phyloP scores from a whole-genome alignment of 169 alveolate genomes.

The Plasmodium vinckei region DNA sequence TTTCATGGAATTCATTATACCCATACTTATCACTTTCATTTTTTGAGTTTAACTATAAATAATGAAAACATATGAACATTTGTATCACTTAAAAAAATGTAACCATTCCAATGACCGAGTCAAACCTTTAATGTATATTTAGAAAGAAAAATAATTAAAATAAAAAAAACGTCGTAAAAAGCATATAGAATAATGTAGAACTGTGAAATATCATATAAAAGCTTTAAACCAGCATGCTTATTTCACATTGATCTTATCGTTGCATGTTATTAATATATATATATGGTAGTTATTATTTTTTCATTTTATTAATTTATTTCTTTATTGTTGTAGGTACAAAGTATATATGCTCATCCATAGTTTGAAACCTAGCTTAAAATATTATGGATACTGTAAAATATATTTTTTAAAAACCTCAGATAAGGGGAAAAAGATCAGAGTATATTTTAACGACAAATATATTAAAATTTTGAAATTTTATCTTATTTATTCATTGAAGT shows the following conservation, averaged over 20 bases:
- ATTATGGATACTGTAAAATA: conserved; percentile 22
- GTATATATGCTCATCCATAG: conserved; percentile 21
- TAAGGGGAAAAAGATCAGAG: conserved; percentile 4
- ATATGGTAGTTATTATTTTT: too few species aligned
- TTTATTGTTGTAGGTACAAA: conserved; percentile 26
- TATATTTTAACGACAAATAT: conserved; percentile 13
- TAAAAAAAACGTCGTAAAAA: neutral
- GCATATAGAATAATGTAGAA: neutral
- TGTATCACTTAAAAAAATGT: conserved; percentile 40
- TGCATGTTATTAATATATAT: too few species aligned
- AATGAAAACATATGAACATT: conserved; percentile 28
- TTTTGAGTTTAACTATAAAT: neutral
- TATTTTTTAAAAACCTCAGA: conserved; percentile 3
- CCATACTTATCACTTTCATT: neutral
- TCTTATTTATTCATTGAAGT: neutral
- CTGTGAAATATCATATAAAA: too few species aligned
- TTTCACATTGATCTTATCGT: too few species aligned
- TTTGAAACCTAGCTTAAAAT: conserved; percentile 29
- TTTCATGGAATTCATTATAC: neutral
- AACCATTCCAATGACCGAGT: neutral
- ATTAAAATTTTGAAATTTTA: conserved; percentile 10
- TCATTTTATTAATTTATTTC: too few species aligned
- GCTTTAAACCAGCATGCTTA: too few species aligned
- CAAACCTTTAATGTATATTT: conserved; percentile 36
- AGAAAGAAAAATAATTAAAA: neutral